Percentiles rank a stretch among this genome's conserved stretches.
phyloP scores from a whole-genome alignment of 2,329 filamentous ascomycete genomes.

The Neospermospora avenae region DNA sequence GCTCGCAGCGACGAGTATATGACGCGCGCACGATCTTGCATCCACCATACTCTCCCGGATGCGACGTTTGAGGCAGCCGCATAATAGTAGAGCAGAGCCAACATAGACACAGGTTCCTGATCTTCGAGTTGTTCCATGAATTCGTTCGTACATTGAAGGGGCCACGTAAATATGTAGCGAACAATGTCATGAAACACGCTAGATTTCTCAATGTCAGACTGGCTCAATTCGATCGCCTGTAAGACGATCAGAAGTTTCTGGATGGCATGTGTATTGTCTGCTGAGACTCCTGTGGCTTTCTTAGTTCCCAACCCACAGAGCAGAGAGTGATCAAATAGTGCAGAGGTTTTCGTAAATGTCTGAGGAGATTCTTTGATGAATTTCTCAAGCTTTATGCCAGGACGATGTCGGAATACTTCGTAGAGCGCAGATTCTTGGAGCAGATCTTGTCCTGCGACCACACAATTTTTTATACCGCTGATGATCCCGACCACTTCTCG shows the following conservation, averaged over 20 bases:
- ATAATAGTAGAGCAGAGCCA: slow-evolving; percentile 13
- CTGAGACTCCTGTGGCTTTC: not conserved
- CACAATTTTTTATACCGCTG: slow-evolving; percentile 6
- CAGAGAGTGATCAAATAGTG: not conserved
- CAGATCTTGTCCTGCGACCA: not conserved
- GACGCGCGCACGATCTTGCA: slow-evolving; percentile 10
- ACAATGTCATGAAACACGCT: slow-evolving; percentile 5
- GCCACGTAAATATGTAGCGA: slow-evolving; percentile 14
- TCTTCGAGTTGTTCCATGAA: slow-evolving; percentile 9
- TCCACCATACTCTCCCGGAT: slow-evolving; percentile 12
- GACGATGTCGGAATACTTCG: slow-evolving; percentile 7
- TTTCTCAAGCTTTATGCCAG: slow-evolving; percentile 5
- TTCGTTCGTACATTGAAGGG: slow-evolving; percentile 6
- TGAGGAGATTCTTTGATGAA: not conserved
- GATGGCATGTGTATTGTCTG: slow-evolving; percentile 3
- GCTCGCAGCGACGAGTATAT: slow-evolving; percentile 1
- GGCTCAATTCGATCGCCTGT: slow-evolving; percentile 1
- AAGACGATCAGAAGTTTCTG: slow-evolving; percentile 2
- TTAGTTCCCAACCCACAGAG: slow-evolving; percentile 4
- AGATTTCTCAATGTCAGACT: not conserved
- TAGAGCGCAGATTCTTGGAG: not conserved
- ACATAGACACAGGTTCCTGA: slow-evolving; percentile 5
- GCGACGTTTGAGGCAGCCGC: slow-evolving; percentile 6
- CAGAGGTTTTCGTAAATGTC: not conserved
- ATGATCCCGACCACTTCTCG: not conserved